Evolutionary conservation across 129 eudicot genomes (phyloP), one percentile per base, ranked within the genome.

Genomic region (Glebionis coronaria): DNA sequence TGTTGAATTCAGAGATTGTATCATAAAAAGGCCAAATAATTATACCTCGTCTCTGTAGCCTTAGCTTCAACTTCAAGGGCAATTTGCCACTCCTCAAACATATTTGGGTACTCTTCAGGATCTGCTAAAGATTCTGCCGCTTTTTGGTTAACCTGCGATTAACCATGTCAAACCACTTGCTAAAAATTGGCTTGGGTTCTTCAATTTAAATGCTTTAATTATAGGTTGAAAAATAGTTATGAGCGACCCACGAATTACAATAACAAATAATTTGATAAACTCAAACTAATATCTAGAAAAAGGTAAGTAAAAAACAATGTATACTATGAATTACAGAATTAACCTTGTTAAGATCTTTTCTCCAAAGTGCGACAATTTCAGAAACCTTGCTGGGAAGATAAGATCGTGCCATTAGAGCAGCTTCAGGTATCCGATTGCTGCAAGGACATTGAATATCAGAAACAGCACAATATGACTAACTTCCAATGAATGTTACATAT

Each of bases 371-470:
- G 50, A 90, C 91, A 50, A 90, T 87, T 64, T 90, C 95, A 64
- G 97, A 90, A 71, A 90, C 97, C 81, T 87, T 90, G 82, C 97
- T 90, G 16, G 97, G 97, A 61, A 90, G 95, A 80, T 90, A 90
- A 28, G 97, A 90, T 53, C 97, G 79, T 68, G 97, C 97, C 97
- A 90, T 90, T 62, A 90, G 46, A 70, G 97, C 97, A 84, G 97
- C 97, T 71, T 90, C 97, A 55, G 97, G 97, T 80, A 90, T 87
- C 79, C 97, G 97, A 73, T 90, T 90, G 75, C 97, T 90, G 95
- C 57, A 76, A 50, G 53, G 29, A 57, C 65, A 47, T 13, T 28
- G 16, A 3, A 29, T 9, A 50, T 77, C 63, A 63, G 71, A 60
- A 19, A 74, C n/a, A 61, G 28, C 12, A 58, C 40, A 20, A 25